Percentiles rank a stretch among this genome's conserved stretches.
phyloP scores from a whole-genome alignment of 2,329 filamentous ascomycete species.

The Plenodomus lindquistii region DNA sequence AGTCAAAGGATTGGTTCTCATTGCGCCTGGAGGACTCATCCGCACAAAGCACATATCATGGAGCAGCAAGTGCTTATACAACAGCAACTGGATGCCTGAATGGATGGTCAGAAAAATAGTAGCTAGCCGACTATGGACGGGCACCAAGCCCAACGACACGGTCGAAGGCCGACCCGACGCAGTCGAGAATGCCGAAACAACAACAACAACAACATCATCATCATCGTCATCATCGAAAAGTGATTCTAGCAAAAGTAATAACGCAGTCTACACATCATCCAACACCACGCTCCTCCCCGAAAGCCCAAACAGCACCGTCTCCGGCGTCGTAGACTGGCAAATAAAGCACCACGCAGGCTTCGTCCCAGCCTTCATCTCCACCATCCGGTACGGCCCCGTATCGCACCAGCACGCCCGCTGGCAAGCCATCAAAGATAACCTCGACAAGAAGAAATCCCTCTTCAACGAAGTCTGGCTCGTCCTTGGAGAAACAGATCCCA shows the following conservation, averaged over 20 bases:
- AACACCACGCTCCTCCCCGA: conserved; percentile 52
- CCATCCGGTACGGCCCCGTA: conserved; percentile 71
- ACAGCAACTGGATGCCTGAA: conserved; percentile 62
- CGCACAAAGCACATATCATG: conserved; percentile 64
- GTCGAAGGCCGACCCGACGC: conserved; percentile 33
- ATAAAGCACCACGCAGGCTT: conserved; percentile 68
- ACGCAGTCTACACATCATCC: conserved; percentile 25
- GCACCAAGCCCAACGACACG: conserved; percentile 11
- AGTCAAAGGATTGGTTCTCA: conserved; percentile 70
- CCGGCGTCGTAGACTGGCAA: conserved; percentile 71
- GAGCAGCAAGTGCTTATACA: conserved; percentile 66
- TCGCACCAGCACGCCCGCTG: conserved; percentile 66
- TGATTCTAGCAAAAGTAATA: conserved; percentile 9
- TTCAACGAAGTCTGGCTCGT: conserved; percentile 63
- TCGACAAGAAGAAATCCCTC: conserved; percentile 42
- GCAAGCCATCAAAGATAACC: conserved; percentile 56
- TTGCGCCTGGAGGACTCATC: conserved; percentile 80
- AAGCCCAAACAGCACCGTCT: conserved; percentile 60
- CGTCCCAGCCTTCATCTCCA: conserved; percentile 70
- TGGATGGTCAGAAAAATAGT: conserved; percentile 55
- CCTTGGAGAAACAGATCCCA: conserved; percentile 66
- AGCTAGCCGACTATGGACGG: conserved; percentile 36
- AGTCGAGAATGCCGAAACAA: conserved; percentile 20
- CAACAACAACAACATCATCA: too few relatives aligned
- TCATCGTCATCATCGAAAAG: too few relatives aligned